A percentile compares a stretch with the other conserved stretches of the same genome.
Evolutionary conservation across 768 basidiomycete species (phyloP).

Genomic region (Termitomyces heimii): DNA sequence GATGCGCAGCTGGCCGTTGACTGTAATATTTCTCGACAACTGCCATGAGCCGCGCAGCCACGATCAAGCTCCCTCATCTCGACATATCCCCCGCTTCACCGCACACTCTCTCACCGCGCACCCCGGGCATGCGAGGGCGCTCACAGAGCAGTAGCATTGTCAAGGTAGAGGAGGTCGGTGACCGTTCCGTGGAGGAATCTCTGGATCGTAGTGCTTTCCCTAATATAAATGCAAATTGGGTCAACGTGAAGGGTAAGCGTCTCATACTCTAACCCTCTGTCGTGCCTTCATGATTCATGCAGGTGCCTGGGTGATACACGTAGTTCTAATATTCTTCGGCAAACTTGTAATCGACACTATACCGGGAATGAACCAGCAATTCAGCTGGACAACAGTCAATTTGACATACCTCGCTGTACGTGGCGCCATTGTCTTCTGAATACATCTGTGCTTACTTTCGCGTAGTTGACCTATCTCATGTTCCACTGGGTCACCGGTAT

Average conservation of each 20-base stretch:
- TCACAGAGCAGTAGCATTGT: constrained; percentile 70
- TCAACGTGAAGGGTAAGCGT: constrained; percentile 79
- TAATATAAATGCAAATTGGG: constrained; percentile 90
- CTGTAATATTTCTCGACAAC: constrained; percentile 5
- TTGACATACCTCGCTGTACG: constrained; percentile 85
- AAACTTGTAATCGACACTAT: constrained; percentile 93
- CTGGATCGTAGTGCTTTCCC: constrained; percentile 76
- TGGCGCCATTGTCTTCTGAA: constrained; percentile 9
- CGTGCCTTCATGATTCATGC: background rate
- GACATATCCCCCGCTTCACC: constrained; percentile 26
- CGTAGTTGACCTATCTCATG: constrained; percentile 92
- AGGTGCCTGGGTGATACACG: constrained; percentile 99
- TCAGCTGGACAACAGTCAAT: constrained; percentile 95
- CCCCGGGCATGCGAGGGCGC: constrained; percentile 28
- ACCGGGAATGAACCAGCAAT: constrained; percentile 89
- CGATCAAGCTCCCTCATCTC: constrained; percentile 51
- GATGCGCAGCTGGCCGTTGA: constrained; percentile 11
- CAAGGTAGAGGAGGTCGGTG: constrained; percentile 80
- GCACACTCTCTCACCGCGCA: constrained; percentile 20
- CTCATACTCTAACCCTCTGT: background rate
- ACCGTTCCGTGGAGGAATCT: constrained; percentile 63
- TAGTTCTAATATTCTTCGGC: constrained; percentile 83
- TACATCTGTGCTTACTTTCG: background rate
- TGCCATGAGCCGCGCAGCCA: constrained; percentile 45
- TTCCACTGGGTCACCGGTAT: constrained; percentile 98